Evolutionary conservation across 2,329 filamentous ascomycete genomes (phyloP), one percentile per base, ranked within the genome.

Genomic region (Elsinoe ampelina): DNA sequence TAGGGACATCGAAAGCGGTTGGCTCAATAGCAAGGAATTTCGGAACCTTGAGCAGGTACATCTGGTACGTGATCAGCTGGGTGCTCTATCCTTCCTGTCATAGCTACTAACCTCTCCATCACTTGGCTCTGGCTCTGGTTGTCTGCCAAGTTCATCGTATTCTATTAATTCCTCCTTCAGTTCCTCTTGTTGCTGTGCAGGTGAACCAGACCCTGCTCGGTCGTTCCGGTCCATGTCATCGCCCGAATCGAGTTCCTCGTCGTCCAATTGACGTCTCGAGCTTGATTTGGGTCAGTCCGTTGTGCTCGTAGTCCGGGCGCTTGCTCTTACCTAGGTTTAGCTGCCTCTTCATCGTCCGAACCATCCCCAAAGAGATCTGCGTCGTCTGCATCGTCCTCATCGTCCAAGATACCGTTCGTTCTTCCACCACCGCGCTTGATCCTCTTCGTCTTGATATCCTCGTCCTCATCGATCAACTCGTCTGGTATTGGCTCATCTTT

Each of bases 11-110:
- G 74, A 86, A 92, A 59, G 81, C 77, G 59, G 80, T 78, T 15
- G 87, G 84, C 41, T 86, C 77, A 61, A 90, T 77, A 54, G 80
- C 81, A 64, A 92, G 73, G 71, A 91, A 91, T 19, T 80, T 78
- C 30, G 87, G 87, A 1, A 92, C 77, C 62, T 83, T 84, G 64
- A 90, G 71, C 4, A 85, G 77, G 69, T 86, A 85, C 50, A 88
- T 75, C 85, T 88, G 57, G 7, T 6, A 17, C 1, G 26, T 54
- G n/a, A 52, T 47, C 30, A 30, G 5, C 2, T 5, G 5, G 26
- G 8, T 30, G 26, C 26, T 30, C 26, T 30, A 7, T 8, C 26
- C 26, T 30, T 30, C 26, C 26, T 30, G 32, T 8, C 2, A 39
- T 35, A 30, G 22, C 11, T 20, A 42, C 67, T 58, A 73, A 90